Conservation (phyloP, 148 eudicot genomes). For the Fagopyrum tataricum region DNA sequence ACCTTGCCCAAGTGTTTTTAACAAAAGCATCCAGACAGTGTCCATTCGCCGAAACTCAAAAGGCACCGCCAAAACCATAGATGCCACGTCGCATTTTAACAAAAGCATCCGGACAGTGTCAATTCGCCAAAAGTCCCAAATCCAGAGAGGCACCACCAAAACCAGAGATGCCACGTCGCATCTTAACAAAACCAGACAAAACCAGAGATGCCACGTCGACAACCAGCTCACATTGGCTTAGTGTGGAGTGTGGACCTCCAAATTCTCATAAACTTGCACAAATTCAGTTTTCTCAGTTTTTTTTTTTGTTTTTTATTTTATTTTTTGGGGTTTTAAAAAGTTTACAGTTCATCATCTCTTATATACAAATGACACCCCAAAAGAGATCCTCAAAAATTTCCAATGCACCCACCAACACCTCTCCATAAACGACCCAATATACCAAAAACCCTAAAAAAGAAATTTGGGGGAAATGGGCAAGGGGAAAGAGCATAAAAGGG, state of each 20-base stretch:
- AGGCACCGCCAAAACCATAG: too few species aligned
- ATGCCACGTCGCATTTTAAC: too few species aligned
- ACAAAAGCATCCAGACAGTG: too few species aligned
- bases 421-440: slow-evolving; percentile 3
- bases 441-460: neutral
- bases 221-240: slow-evolving; percentile 3
- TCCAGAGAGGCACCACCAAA: too few species aligned
- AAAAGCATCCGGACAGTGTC: too few species aligned
- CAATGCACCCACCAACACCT: slow-evolving; percentile 10
- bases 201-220: neutral
- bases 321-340: too few species aligned
- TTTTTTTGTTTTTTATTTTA: neutral
- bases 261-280: neutral
- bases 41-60: too few species aligned
- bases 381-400: neutral
- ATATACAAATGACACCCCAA: slow-evolving; percentile 9
- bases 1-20: too few species aligned
- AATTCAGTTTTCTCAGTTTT: neutral
- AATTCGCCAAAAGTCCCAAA: too few species aligned
- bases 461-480: neutral
- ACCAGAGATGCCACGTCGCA: too few species aligned
- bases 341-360: neutral
- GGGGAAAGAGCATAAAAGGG: neutral
- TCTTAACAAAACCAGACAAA: neutral
- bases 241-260: slow-evolving; percentile 9